A percentile compares a stretch with the other conserved stretches of the same genome.
Conservation (phyloP, 116 monocot genomes). For the Cymodocea nodosa region DNA sequence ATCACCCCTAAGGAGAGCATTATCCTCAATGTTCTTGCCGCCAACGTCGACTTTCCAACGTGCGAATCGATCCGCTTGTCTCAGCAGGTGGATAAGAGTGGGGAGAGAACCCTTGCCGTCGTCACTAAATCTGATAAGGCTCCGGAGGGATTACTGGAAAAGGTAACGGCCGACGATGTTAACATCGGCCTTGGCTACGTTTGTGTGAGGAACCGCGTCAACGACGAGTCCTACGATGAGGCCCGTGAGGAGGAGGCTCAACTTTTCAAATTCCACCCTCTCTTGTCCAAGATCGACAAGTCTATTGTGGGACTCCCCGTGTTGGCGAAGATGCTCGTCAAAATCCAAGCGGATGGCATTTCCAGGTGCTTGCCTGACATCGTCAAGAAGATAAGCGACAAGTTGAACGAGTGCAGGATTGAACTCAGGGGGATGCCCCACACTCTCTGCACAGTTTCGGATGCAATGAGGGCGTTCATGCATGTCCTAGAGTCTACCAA, state of each 20-base stretch:
- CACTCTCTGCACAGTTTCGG: conserved; percentile 18
- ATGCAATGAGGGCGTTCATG: conserved; percentile 38
- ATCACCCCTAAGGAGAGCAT: conserved; percentile 59
- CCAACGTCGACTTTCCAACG: conserved; percentile 50
- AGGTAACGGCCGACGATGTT: conserved; percentile 49
- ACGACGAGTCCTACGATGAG: conserved; percentile 50
- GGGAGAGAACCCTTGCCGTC: conserved; percentile 53
- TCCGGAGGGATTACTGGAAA: conserved; percentile 61
- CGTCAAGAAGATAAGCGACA: conserved; percentile 43
- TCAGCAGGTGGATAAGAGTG: conserved; percentile 41
- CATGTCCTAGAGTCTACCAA: conserved; percentile 19
- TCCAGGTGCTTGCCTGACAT: conserved; percentile 49
- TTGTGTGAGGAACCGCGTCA: conserved; percentile 56
- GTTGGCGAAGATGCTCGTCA: conserved; percentile 41
- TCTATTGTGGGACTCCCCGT: conserved; percentile 55
- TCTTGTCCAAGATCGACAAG: conserved; percentile 50
- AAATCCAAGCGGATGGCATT: conserved; percentile 53
- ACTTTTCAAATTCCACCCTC: conserved; percentile 25
- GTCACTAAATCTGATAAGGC: conserved; percentile 58
- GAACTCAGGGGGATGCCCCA: conserved; percentile 45
- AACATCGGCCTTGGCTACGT: conserved; percentile 73
- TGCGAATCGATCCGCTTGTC: conserved; percentile 79
- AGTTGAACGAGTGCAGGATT: conserved; percentile 13
- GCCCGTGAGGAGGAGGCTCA: conserved; percentile 32
- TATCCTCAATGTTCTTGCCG: conserved; percentile 64